Percentiles rank a stretch among this genome's conserved stretches.
Evolutionary conservation across 1,284 basidiomycete species (phyloP).

Genomic region (Omphalotus olearius): DNA sequence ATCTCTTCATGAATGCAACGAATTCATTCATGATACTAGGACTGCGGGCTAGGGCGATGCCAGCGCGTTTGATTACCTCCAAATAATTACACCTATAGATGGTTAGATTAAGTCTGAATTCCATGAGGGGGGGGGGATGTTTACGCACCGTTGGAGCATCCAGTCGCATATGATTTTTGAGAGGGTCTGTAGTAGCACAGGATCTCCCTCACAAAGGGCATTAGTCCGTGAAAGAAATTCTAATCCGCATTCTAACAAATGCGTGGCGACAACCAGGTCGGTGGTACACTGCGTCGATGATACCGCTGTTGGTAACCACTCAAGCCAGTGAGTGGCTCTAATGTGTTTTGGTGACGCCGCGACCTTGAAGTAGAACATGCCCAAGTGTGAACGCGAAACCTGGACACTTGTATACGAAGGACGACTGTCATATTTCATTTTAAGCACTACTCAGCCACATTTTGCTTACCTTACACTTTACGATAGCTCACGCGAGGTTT

Average conservation of each 20-base stretch:
- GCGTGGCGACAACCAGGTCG: not conserved
- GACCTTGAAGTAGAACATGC: too few relatives aligned
- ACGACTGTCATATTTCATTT: too few relatives aligned
- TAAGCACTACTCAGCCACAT: too few relatives aligned
- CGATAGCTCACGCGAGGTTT: too few relatives aligned
- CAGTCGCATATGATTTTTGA: not conserved
- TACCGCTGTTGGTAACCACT: constrained; percentile 1
- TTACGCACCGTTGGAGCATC: not conserved
- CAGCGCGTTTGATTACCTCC: not conserved
- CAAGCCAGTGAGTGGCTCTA: constrained; percentile 6
- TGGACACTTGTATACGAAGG: too few relatives aligned
- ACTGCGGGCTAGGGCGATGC: not conserved
- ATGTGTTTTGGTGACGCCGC: too few relatives aligned
- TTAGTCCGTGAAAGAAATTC: not conserved
- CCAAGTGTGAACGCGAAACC: too few relatives aligned
- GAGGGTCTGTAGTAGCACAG: not conserved
- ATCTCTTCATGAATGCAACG: constrained; percentile 3
- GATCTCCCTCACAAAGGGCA: not conserved
- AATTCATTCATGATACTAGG: not conserved
- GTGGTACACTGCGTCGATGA: not conserved
- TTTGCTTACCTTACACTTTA: too few relatives aligned
- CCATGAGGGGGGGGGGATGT: not conserved
- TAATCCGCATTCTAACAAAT: constrained; percentile 1
- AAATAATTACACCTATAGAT: not conserved
- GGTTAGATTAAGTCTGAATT: not conserved